phyloP scores from a whole-genome alignment of 257 asterid genomes.

The Fraxinus cuspidata region DNA sequence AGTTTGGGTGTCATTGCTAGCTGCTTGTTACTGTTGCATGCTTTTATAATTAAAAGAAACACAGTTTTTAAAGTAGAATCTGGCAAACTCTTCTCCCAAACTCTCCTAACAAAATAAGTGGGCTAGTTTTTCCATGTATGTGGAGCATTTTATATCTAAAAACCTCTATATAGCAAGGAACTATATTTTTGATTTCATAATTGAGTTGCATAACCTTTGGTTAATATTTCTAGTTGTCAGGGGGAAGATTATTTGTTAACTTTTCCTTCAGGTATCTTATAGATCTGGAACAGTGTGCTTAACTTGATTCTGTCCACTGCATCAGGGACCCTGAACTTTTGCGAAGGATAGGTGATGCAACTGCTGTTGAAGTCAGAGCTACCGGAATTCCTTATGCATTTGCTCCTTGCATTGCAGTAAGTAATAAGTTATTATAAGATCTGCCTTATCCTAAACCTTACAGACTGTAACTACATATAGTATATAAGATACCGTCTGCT shows the following conservation, averaged over 20 bases:
- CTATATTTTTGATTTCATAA: background rate
- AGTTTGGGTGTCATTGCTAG: background rate
- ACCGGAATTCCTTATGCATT: conserved; percentile 86
- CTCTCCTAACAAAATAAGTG: conserved; percentile 3
- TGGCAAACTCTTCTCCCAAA: conserved; percentile 6
- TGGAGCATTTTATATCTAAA: conserved; percentile 10
- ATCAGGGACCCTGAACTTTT: conserved; percentile 77
- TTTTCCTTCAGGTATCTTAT: background rate
- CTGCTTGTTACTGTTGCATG: conserved; percentile 11
- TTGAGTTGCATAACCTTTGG: conserved; percentile 7
- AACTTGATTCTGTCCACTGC: conserved; percentile 14
- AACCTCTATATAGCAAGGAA: conserved; percentile 14
- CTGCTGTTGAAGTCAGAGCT: conserved; percentile 86
- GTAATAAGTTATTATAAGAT: conserved; percentile 29
- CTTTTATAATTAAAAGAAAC: background rate
- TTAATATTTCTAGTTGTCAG: conserved; percentile 5
- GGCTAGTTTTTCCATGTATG: background rate
- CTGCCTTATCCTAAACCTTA: conserved; percentile 5
- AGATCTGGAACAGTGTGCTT: conserved; percentile 1
- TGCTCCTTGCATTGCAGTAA: conserved; percentile 96
- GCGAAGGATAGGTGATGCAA: conserved; percentile 79
- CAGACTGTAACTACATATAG: background rate
- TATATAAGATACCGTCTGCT: background rate
- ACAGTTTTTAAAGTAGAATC: background rate
- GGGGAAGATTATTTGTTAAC: background rate